Evolutionary conservation across 1,284 basidiomycete genomes (phyloP).

Genomic region (Kalmanozyma brasiliensis): DNA sequence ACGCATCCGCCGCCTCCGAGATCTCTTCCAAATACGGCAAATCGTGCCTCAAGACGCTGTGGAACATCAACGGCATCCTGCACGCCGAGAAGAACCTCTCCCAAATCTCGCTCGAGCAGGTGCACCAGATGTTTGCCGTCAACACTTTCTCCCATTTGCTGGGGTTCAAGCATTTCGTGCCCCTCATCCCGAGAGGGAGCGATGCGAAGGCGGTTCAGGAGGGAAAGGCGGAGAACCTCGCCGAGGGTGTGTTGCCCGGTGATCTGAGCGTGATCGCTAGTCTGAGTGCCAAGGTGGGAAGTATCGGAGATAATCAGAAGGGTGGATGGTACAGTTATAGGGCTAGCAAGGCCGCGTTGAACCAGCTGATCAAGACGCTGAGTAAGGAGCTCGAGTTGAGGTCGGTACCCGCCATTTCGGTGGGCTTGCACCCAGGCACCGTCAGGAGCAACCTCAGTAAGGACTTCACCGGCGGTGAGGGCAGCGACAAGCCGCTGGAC

Average conservation of each 20-base stretch:
- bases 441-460: conserved; percentile 73
- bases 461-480: conserved; percentile 64
- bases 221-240: conserved; percentile 50
- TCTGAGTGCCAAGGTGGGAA: conserved; percentile 75
- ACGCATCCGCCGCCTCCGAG: conserved; percentile 67
- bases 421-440: conserved; percentile 68
- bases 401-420: conserved; percentile 72
- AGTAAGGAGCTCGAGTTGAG: conserved; percentile 75
- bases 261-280: conserved; percentile 69
- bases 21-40: conserved; percentile 69
- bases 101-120: conserved; percentile 71
- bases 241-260: conserved; percentile 64
- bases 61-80: conserved; percentile 71
- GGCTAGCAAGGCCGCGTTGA: conserved; percentile 79
- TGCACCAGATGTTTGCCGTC: conserved; percentile 70
- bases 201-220: conserved; percentile 43
- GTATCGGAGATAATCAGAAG: conserved; percentile 74
- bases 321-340: conserved; percentile 81
- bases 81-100: conserved; percentile 74
- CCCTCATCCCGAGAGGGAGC: conserved; percentile 69
- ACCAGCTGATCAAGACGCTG: conserved; percentile 78
- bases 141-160: conserved; percentile 71
- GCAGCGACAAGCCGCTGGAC: conserved; percentile 50
- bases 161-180: conserved; percentile 71
- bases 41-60: conserved; percentile 68